phyloP scores from a whole-genome alignment of 1,284 basidiomycete species.

The Porogramme epimiltina region DNA sequence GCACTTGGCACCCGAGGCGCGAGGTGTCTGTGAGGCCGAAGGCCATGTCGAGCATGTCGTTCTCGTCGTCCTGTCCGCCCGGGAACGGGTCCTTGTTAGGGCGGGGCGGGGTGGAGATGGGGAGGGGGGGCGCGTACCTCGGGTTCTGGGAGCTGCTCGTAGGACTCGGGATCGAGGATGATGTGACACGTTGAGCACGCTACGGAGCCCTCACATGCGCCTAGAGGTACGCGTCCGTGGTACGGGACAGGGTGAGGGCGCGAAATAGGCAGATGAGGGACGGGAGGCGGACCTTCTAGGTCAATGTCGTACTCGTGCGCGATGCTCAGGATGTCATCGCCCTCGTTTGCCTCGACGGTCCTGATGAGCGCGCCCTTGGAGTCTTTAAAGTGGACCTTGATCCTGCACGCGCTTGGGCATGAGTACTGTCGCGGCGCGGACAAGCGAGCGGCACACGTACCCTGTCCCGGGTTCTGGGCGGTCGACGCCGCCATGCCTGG shows the following conservation, averaged over 20 bases:
- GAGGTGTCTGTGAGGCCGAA: constrained; percentile 96
- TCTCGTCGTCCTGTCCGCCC: constrained; percentile 79
- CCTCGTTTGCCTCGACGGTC: constrained; percentile 91
- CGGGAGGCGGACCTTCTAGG: constrained; percentile 77
- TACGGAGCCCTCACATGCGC: constrained; percentile 95
- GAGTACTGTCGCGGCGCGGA: background rate
- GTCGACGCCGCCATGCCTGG: constrained; percentile 43
- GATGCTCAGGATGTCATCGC: constrained; percentile 89
- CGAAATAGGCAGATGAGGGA: background rate
- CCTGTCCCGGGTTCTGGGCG: constrained; percentile 64
- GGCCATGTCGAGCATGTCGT: constrained; percentile 98
- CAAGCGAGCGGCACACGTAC: constrained; percentile 42
- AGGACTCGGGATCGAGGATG: constrained; percentile 82
- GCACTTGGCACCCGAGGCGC: constrained; percentile 82
- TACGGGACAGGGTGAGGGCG: background rate
- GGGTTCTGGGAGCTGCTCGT: constrained; percentile 87
- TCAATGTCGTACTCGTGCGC: constrained; percentile 98
- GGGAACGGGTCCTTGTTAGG: no score
- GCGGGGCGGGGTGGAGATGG: background rate
- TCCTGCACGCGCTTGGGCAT: constrained; percentile 45
- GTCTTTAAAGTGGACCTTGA: constrained; percentile 90
- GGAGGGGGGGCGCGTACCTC: constrained; percentile 40
- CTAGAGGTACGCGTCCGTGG: constrained; percentile 40
- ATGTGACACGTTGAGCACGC: constrained; percentile 99
- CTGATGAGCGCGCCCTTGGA: constrained; percentile 83